Conservation (phyloP, 768 basidiomycete species). For the Peribolospora kevripleyi region DNA sequence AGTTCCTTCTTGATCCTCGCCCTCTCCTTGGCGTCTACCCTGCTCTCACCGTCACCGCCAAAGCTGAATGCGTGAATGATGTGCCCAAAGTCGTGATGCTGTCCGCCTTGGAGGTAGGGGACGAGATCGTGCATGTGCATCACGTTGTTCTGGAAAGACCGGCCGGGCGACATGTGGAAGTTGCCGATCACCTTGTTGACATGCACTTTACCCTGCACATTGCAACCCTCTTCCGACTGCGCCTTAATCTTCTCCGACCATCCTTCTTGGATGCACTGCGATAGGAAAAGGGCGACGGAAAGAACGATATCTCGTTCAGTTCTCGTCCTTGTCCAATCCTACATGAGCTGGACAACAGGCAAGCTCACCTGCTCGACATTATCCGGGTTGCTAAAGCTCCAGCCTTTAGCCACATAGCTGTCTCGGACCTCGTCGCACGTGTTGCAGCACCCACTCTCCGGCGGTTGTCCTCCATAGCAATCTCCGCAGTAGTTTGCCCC, state of each 20-base stretch:
- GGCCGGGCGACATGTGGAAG: conserved; percentile 80
- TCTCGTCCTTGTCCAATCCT: not conserved
- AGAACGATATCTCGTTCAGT: not conserved
- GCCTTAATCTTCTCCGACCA: conserved; percentile 86
- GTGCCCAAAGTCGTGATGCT: conserved; percentile 86
- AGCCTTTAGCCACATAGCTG: conserved; percentile 71
- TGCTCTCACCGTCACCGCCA: conserved; percentile 24
- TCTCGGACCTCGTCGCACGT: conserved; percentile 82
- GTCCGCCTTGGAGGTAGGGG: conserved; percentile 70
- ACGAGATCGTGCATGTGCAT: conserved; percentile 70
- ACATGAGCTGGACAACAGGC: not conserved
- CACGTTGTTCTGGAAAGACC: conserved; percentile 69
- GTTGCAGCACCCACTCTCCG: conserved; percentile 63
- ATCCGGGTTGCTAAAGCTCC: conserved; percentile 82
- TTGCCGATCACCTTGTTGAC: conserved; percentile 95
- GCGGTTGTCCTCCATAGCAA: conserved; percentile 69
- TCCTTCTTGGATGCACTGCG: conserved; percentile 69
- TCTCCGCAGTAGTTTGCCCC: conserved; percentile 55
- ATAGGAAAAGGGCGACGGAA: not conserved
- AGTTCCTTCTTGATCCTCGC: conserved; percentile 30
- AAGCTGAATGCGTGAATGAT: conserved; percentile 58
- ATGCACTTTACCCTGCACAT: conserved; percentile 65
- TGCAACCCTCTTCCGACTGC: conserved; percentile 84
- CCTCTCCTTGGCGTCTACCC: conserved; percentile 3
- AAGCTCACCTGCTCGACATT: conserved; percentile 61